phyloP scores from a whole-genome alignment of 306 rosid species.

The Mucuna pruriens region DNA sequence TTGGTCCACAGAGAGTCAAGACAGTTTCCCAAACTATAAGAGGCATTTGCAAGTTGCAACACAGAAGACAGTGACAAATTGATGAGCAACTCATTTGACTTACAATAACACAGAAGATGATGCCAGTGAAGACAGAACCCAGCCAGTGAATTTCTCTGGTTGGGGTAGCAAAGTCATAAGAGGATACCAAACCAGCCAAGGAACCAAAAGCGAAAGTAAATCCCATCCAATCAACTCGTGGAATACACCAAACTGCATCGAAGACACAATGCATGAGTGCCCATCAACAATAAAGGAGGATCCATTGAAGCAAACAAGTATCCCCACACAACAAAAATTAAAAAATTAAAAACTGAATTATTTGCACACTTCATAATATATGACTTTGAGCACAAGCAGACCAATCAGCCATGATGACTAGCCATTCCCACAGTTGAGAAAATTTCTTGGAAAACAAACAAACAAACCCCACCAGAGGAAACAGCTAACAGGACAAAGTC shows the following conservation, averaged over 20 bases:
- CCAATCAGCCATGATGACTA: neutral
- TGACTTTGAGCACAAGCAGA: slow-evolving; percentile 17
- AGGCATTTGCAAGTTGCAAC: neutral
- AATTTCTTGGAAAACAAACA: slow-evolving; percentile 32
- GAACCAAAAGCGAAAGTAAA: slow-evolving; percentile 40
- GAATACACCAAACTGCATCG: slow-evolving; percentile 43
- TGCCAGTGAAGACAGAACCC: slow-evolving; percentile 62
- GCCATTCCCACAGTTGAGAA: slow-evolving; percentile 4
- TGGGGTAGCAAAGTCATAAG: slow-evolving; percentile 44
- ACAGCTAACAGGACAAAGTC: neutral
- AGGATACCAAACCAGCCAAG: slow-evolving; percentile 41
- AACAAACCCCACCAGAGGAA: slow-evolving; percentile 19
- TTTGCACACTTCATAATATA: slow-evolving; percentile 3
- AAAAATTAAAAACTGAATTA: neutral
- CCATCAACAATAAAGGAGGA: neutral
- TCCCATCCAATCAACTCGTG: slow-evolving; percentile 50
- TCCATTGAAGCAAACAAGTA: slow-evolving; percentile 17
- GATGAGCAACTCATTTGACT: slow-evolving; percentile 46
- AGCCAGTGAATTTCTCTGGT: slow-evolving; percentile 67
- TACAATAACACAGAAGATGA: slow-evolving; percentile 70
- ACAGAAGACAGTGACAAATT: slow-evolving; percentile 17
- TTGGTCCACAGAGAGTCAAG: neutral
- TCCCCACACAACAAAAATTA: neutral
- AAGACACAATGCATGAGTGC: slow-evolving; percentile 13
- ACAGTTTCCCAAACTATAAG: neutral